These are phyloP conservation scores for Liriodendron chinense DNA, from an alignment of 164 flowering plant species.

Conservation along the genomic window DNA sequence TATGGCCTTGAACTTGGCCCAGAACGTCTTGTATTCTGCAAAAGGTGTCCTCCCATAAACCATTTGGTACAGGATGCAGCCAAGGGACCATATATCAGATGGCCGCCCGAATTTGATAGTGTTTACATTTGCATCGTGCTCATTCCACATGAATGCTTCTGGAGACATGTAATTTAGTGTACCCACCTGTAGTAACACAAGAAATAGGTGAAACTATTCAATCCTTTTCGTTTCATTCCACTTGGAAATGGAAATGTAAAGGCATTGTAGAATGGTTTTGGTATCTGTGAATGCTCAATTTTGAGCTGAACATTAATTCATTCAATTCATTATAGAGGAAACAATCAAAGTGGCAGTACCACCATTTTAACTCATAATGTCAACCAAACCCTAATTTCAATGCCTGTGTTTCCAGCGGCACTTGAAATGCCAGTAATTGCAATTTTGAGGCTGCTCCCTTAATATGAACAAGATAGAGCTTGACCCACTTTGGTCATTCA, in stretches of 20 bases:
- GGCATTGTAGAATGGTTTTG: not conserved
- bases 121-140: conserved; percentile 80
- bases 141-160: conserved; percentile 97
- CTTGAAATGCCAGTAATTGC: not conserved
- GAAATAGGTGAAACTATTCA: not conserved
- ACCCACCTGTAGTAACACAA: conserved; percentile 63
- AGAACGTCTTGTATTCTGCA: conserved; percentile 89
- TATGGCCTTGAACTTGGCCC: conserved; percentile 95
- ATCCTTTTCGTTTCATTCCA: not conserved
- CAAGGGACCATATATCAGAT: conserved; percentile 99
- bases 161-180: conserved; percentile 99
- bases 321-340: too few species aligned
- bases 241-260: not conserved
- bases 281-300: not conserved
- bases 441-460: too few species aligned
- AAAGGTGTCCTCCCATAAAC: conserved; percentile 95
- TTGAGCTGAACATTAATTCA: too few species aligned
- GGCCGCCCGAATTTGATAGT: conserved; percentile 90
- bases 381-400: too few species aligned
- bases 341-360: too few species aligned
- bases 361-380: too few species aligned
- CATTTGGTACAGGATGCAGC: conserved; percentile 97
- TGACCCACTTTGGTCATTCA: not conserved
- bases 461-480: not conserved
- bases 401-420: not conserved